Base-by-base conservation (phyloP, 129 eudicot genomes). In the Saussurea involucrata region DNA sequence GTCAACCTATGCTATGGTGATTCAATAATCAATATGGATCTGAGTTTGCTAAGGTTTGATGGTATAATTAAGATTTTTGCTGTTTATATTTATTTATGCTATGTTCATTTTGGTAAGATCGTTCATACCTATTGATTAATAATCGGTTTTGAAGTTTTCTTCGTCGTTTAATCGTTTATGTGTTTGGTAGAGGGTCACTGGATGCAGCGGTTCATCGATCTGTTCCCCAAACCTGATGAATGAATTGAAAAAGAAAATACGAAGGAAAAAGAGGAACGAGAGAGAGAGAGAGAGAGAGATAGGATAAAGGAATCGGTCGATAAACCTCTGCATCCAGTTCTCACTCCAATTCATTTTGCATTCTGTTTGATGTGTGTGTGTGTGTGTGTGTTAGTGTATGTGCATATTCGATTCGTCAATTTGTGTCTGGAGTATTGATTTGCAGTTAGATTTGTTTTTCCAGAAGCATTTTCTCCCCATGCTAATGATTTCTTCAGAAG, bases 171-270 rank as follows among this genome's bases (percentile, higher is more conserved):
- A 8, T 18, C 36, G 34, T 20, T 20, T 46, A 4, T 66, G 55
- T 34, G 24, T 24, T 67, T 40, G 83, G 80, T 74, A 57, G 80
- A 74, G 70, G 65, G 83, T 57, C 90, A 36, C 85, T 90, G 96
- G 92, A 90, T 82, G 80, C 96, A 88, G 96, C 92, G 96, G 96
- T 90, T 90, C 87, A 88, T 90, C 92, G 96, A 90, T 90, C 87
- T 82, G 86, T 90, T 90, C 83, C 84, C 25, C 60, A 53, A 24
- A 29, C 22, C 44, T 61, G 12, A 33, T 66, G 31, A 53, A 32
- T 66, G 21, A 5, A 78, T 60, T 57, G 21, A 31, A 65, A 24
- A 46, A 17, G 4, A 12, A 8, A 12, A 18, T 8, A 24, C 4
- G 57, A 34, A 28, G 22, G 42, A 20, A 68, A 34, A 69, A 34